phyloP scores from a whole-genome alignment of 495 filamentous ascomycete genomes.

The Polyplosphaeria fusca region DNA sequence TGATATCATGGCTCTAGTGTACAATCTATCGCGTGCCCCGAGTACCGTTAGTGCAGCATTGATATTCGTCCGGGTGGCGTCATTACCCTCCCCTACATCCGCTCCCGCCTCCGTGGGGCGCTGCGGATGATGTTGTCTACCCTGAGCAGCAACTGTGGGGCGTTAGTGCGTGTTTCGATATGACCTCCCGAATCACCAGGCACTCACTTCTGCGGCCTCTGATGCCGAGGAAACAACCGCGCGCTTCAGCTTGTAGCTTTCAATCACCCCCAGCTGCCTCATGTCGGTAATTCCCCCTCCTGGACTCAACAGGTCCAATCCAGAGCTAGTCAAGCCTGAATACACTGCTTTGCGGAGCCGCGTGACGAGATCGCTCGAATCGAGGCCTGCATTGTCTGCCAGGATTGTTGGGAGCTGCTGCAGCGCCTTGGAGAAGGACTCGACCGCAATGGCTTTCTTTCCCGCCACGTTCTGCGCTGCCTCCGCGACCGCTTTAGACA shows the following conservation, averaged over 20 bases:
- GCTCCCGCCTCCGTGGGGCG: conserved; percentile 70
- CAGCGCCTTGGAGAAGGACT: conserved; percentile 82
- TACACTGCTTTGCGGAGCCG: conserved; percentile 90
- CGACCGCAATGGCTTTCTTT: conserved; percentile 92
- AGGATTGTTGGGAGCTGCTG: conserved; percentile 94
- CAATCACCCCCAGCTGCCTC: conserved; percentile 93
- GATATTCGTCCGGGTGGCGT: neutral
- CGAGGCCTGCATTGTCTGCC: conserved; percentile 94
- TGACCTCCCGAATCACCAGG: conserved; percentile 8
- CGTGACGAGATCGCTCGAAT: conserved; percentile 89
- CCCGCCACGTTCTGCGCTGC: conserved; percentile 91
- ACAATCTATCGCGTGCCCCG: conserved; percentile 21
- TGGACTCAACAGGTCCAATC: conserved; percentile 81
- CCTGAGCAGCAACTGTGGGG: conserved; percentile 66
- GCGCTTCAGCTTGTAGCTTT: conserved; percentile 97
- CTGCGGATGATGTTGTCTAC: conserved; percentile 85
- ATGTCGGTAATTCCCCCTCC: conserved; percentile 95
- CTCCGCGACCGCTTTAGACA: conserved; percentile 95
- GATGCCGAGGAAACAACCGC: conserved; percentile 93
- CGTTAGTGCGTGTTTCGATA: conserved; percentile 23
- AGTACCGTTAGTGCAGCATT: too few species aligned
- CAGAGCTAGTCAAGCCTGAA: conserved; percentile 86
- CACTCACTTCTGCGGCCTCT: conserved; percentile 88
- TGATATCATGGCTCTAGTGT: conserved; percentile 26
- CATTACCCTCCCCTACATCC: conserved; percentile 50